Evolutionary conservation across 148 eudicot genomes (phyloP).

Genomic region (Vaccinium darrowii): DNA sequence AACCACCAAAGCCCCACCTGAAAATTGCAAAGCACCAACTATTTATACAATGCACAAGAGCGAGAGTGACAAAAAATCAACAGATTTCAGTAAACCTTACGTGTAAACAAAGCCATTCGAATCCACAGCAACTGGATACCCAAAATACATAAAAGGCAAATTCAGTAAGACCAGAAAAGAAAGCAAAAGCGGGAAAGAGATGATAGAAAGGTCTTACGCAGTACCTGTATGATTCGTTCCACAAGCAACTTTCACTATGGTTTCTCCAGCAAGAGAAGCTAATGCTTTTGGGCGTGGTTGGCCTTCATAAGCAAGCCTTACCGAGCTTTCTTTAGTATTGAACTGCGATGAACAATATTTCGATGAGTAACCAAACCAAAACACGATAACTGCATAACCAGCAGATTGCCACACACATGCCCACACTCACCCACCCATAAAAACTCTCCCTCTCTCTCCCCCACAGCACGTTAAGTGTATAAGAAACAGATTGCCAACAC

Average conservation of each 20-base stretch:
- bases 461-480: neutral
- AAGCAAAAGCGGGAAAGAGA: neutral
- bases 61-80: neutral
- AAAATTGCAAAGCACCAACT: conserved; percentile 2
- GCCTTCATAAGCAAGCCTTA: conserved; percentile 90
- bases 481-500: too few relatives aligned
- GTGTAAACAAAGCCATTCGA: conserved; percentile 88
- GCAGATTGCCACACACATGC: conserved; percentile 19
- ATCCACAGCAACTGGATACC: conserved; percentile 88
- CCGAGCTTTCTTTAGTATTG: conserved; percentile 94
- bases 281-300: conserved; percentile 91
- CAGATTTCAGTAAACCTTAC: conserved; percentile 48
- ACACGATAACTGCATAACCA: neutral
- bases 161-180: neutral
- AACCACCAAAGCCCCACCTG: conserved; percentile 99
- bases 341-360: conserved; percentile 51
- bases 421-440: conserved; percentile 32
- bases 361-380: neutral
- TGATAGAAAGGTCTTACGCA: neutral
- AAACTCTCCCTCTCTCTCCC: conserved; percentile 25
- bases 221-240: conserved; percentile 97
- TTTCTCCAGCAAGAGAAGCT: conserved; percentile 70
- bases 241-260: conserved; percentile 89
- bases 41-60: neutral
- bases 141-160: conserved; percentile 33